Evolutionary conservation across 257 asterid species (phyloP).

Genomic region (Scutellaria baicalensis): DNA sequence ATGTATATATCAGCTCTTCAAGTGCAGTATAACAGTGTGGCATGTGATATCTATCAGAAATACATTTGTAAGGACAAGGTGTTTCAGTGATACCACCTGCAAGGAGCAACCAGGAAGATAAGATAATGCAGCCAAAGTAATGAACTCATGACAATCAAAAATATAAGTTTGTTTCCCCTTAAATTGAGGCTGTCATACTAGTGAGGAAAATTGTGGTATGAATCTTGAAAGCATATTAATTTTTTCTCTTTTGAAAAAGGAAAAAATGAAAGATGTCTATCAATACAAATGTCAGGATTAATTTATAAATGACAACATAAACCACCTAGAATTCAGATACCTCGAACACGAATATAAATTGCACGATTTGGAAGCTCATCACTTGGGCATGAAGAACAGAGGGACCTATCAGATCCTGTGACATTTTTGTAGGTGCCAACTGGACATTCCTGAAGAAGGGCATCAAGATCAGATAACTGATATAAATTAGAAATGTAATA

Average conservation of each 20-base stretch:
- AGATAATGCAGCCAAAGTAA: neutral
- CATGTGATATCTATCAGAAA: conserved; percentile 91
- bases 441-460: conserved; percentile 72
- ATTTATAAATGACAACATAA: neutral
- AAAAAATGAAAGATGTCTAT: conserved; percentile 4
- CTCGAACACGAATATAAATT: conserved; percentile 65
- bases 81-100: conserved; percentile 88
- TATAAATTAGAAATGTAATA: neutral
- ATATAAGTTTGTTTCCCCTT: neutral
- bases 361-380: conserved; percentile 88
- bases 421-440: conserved; percentile 86
- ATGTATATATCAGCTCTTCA: conserved; percentile 89
- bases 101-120: conserved; percentile 16
- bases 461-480: neutral
- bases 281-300: neutral
- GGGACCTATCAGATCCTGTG: conserved; percentile 77
- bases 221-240: neutral
- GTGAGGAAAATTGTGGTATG: neutral
- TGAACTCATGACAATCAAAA: neutral
- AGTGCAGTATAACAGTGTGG: conserved; percentile 97
- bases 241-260: neutral
- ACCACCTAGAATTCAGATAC: conserved; percentile 34
- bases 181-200: neutral
- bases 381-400: conserved; percentile 75
- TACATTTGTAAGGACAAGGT: conserved; percentile 93